Evolutionary conservation across 306 rosid genomes (phyloP).

Genomic region (Quercus wislizeni): DNA sequence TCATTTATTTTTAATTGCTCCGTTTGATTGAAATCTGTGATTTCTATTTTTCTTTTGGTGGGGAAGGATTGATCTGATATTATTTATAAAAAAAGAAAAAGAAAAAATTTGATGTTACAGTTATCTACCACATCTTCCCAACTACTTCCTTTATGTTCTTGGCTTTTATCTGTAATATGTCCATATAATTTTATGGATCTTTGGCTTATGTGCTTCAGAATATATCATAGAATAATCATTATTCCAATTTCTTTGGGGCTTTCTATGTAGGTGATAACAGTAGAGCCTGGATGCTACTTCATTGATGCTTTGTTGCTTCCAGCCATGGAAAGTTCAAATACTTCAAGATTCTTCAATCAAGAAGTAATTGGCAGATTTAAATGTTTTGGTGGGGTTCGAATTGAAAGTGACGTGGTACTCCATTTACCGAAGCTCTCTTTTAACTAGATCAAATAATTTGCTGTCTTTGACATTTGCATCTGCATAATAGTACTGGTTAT

Average conservation of each 20-base stretch:
- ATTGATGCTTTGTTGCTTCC: conserved; percentile 77
- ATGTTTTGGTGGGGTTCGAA: conserved; percentile 82
- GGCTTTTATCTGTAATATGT: background rate
- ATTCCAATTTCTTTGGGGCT: background rate
- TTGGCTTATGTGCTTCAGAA: conserved; percentile 5
- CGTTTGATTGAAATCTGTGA: background rate
- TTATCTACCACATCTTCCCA: background rate
- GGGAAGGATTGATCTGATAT: background rate
- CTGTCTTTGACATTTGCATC: background rate
- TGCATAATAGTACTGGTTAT: background rate
- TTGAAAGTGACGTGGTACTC: conserved; percentile 85
- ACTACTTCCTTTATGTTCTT: background rate
- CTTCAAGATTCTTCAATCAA: conserved; percentile 63
- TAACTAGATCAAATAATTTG: background rate
- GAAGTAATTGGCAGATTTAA: conserved; percentile 53
- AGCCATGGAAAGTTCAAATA: conserved; percentile 55
- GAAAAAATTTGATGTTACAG: background rate
- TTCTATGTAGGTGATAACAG: conserved; percentile 71
- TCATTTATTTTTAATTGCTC: background rate
- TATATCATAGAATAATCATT: background rate
- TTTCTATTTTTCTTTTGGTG: background rate
- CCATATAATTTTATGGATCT: background rate
- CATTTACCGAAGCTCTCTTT: conserved; percentile 18
- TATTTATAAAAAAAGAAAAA: too few relatives aligned
- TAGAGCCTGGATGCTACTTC: conserved; percentile 97